phyloP scores from a whole-genome alignment of 192 early-diverging fungal genomes.

The Gigaspora rosea region DNA sequence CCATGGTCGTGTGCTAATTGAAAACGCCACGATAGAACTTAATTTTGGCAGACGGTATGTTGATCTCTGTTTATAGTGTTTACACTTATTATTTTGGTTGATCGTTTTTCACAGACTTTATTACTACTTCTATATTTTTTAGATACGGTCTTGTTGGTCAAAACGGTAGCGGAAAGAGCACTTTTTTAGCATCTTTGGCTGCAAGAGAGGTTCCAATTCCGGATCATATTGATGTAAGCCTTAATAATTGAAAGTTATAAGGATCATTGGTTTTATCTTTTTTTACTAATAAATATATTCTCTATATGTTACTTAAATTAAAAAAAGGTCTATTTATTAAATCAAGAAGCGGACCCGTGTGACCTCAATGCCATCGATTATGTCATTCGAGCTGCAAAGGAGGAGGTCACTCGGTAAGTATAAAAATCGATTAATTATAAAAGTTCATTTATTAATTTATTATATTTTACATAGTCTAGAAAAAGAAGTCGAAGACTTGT shows the following conservation, averaged over 20 bases:
- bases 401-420: constrained; percentile 75
- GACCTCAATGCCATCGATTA: constrained; percentile 90
- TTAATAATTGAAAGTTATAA: background rate
- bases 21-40: constrained; percentile 93
- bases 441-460: background rate
- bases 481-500: constrained; percentile 86
- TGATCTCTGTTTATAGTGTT: background rate
- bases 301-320: background rate
- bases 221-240: constrained; percentile 87
- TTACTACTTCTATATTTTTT: background rate
- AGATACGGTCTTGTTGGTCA: constrained; percentile 90
- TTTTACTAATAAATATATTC: background rate
- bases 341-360: constrained; percentile 93
- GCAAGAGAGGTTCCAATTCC: constrained; percentile 94
- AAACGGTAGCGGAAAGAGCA: constrained; percentile 95
- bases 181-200: constrained; percentile 91
- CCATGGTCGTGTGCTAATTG: constrained; percentile 92
- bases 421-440: background rate
- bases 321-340: constrained; percentile 86
- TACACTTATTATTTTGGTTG: too few species aligned
- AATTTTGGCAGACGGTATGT: constrained; percentile 95
- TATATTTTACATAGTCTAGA: constrained; percentile 60
- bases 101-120: background rate
- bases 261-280: too few species aligned
- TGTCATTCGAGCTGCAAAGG: constrained; percentile 86